Base-by-base conservation (phyloP, 2,329 filamentous ascomycete genomes). In the Clarireedia hainanense region DNA sequence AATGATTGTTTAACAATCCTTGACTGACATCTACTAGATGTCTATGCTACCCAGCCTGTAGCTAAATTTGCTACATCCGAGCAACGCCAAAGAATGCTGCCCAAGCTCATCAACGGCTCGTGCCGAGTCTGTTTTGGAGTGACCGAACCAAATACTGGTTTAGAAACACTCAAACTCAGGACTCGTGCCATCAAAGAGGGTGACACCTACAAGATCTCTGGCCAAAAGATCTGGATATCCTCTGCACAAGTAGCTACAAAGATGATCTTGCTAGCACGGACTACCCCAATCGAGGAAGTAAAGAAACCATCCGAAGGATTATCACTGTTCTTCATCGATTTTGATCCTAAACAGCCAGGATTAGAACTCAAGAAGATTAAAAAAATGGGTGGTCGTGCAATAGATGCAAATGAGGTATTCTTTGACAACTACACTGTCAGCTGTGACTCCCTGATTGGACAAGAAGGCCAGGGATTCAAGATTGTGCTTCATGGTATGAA, bases 181-280 rank as follows among this genome's bases (percentile, higher is more conserved):
- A 92, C 88, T 0, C 71, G 73, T 5, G 89, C 89, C 0, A 77
- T 70, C 30, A 80, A 77, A 61, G 79, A 82, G 20, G 80, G 80
- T 0, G 74, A 79, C 14, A 77, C 74, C 4, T 95, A 91, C 67
- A 75, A 72, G 1, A 77, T 95, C 10, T 81, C 81, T 0, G 89
- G 89, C 0, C 88, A 92, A 68, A 95, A 95, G 73, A 91, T 92
- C 54, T 95, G 89, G 89, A 95, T 94, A 54, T 89, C 88, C 0
- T 91, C 83, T 52, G 89, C 89, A 0, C 88, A 95, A 68, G 86
- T 92, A 0, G 89, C 89, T 0, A 78, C 79, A 4, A 89, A 89
- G 65, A 95, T 95, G 89, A 84, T 95, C 4, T 76, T 95, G 0
- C 78, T 95, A 0, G 88, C 88, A 0, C 80, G 89, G 1, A 95